Conservation (phyloP, 176 grass and related monocot species). For the Olyra latifolia region DNA sequence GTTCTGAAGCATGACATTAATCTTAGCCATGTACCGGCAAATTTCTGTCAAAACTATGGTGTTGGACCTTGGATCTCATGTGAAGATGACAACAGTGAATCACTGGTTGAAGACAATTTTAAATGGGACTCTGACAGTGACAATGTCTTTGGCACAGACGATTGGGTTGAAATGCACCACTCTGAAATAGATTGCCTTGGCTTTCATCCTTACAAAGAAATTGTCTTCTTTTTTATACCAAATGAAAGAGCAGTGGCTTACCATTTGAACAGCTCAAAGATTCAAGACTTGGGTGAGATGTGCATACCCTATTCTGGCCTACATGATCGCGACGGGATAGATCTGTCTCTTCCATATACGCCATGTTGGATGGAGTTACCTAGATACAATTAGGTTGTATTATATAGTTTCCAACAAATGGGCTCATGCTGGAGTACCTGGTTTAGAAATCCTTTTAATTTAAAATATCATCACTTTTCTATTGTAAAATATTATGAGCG, state of each 20-base stretch:
- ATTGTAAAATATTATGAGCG: too few species aligned
- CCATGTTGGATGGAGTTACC: conserved; percentile 10
- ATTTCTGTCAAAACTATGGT: not conserved
- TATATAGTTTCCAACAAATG: too few species aligned
- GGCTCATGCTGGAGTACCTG: too few species aligned
- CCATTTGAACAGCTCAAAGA: not conserved
- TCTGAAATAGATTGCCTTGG: not conserved
- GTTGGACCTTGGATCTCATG: too few species aligned
- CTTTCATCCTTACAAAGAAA: not conserved
- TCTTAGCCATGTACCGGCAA: not conserved
- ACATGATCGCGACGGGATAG: not conserved
- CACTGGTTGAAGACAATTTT: not conserved
- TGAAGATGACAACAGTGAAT: too few species aligned
- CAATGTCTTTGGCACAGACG: not conserved
- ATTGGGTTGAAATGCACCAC: too few species aligned
- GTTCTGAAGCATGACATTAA: not conserved
- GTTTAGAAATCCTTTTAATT: too few species aligned
- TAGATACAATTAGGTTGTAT: not conserved
- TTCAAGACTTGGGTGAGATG: not conserved
- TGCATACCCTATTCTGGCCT: too few species aligned
- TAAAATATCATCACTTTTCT: too few species aligned
- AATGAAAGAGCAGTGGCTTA: not conserved
- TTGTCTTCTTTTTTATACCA: not conserved
- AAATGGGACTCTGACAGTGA: not conserved
- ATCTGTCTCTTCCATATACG: not conserved